These are phyloP conservation scores for Botrytis deweyae DNA, from an alignment of 2,329 filamentous ascomycete species.

Conservation along the genomic window DNA sequence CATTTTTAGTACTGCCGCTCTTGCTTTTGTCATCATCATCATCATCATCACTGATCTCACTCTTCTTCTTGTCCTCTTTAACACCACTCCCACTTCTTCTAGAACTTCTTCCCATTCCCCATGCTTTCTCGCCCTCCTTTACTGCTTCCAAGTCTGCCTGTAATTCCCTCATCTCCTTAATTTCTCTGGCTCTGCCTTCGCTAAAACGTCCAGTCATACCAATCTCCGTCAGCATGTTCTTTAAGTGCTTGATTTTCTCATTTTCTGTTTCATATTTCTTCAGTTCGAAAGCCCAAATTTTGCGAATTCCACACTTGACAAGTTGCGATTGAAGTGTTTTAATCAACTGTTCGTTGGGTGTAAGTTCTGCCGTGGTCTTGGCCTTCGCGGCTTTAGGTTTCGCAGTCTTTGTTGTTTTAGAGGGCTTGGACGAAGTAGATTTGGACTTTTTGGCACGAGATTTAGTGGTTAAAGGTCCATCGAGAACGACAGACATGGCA, in stretches of 20 bases:
- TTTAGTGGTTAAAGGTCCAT: constrained; percentile 45
- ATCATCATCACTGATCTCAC: constrained; percentile 38
- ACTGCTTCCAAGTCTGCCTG: constrained; percentile 81
- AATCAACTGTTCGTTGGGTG: constrained; percentile 73
- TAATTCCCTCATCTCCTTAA: constrained; percentile 84
- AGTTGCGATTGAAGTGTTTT: constrained; percentile 86
- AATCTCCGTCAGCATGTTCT: constrained; percentile 71
- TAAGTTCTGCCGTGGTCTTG: constrained; percentile 44
- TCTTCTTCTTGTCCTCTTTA: constrained; percentile 29
- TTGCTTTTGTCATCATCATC: constrained; percentile 32
- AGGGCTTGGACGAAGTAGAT: constrained; percentile 37
- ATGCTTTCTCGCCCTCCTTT: constrained; percentile 74
- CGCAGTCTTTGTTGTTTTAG: constrained; percentile 27
- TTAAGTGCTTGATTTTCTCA: constrained; percentile 81
- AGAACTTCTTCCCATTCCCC: constrained; percentile 57
- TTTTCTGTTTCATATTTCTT: constrained; percentile 71
- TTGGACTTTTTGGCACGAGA: constrained; percentile 48
- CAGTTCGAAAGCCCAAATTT: constrained; percentile 86
- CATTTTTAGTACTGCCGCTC: constrained; percentile 22
- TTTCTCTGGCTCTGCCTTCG: constrained; percentile 76
- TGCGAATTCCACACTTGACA: constrained; percentile 85
- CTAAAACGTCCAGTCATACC: constrained; percentile 92
- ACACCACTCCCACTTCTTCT: constrained; percentile 39
- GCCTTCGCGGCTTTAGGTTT: constrained; percentile 42
- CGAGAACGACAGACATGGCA: constrained; percentile 73